These are phyloP conservation scores for Chrysoporthe deuterocubensis DNA, from an alignment of 2,329 filamentous ascomycete species.

Conservation along the genomic window DNA sequence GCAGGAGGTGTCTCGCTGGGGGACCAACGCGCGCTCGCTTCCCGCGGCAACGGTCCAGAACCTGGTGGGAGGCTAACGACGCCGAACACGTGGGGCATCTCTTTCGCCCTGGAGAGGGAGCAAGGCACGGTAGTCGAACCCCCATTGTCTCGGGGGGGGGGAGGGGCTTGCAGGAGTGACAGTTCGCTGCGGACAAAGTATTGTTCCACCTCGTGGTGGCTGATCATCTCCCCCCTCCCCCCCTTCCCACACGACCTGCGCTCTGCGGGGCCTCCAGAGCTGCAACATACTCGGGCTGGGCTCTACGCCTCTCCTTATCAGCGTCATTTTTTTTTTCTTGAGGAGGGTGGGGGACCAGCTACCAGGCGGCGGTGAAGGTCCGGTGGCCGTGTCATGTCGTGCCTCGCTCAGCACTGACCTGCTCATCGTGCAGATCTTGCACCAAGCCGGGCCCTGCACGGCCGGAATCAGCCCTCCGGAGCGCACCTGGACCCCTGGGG, in stretches of 20 bases:
- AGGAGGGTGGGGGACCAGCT: no score
- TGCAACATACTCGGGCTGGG: not conserved
- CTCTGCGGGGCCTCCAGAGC: not conserved
- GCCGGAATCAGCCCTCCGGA: no score
- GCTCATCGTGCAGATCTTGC: no score
- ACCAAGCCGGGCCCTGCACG: no score
- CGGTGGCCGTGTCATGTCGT: no score
- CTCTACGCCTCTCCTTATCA: no score
- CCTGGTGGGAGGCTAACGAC: not conserved
- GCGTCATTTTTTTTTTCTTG: no score
- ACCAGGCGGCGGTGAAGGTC: no score
- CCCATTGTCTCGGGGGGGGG: no score
- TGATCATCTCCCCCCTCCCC: not conserved
- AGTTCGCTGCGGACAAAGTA: not conserved
- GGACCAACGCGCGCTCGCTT: not conserved
- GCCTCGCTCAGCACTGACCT: no score
- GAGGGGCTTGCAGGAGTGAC: not conserved
- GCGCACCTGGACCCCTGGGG: not conserved
- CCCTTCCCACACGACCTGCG: not conserved
- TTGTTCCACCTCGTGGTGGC: not conserved
- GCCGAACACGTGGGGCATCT: not conserved
- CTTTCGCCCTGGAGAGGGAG: not conserved
- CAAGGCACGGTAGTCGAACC: no score
- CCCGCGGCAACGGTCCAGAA: not conserved
- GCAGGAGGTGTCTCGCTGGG: not conserved